These are phyloP conservation scores for Ramalina intermedia DNA, from an alignment of 495 filamentous ascomycete genomes.

Conservation along the genomic window DNA sequence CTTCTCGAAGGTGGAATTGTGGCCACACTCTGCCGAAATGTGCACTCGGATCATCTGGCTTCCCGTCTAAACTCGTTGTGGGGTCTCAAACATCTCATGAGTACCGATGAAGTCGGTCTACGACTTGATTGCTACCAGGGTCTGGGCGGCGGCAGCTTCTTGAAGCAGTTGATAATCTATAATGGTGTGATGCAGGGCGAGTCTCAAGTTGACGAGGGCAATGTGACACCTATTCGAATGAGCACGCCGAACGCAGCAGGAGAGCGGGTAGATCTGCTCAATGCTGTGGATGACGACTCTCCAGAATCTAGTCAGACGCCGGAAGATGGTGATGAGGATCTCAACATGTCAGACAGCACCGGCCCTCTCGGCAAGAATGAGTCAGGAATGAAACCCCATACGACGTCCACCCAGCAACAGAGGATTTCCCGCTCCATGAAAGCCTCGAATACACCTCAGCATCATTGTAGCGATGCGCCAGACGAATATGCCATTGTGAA, in stretches of 20 bases:
- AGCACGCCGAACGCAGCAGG: slow-evolving; percentile 50
- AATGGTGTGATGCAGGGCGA: slow-evolving; percentile 24
- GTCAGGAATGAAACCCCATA: slow-evolving; percentile 1
- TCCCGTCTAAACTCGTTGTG: slow-evolving; percentile 73
- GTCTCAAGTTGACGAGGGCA: slow-evolving; percentile 15
- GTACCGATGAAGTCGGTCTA: slow-evolving; percentile 46
- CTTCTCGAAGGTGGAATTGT: slow-evolving; percentile 66
- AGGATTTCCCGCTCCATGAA: not conserved
- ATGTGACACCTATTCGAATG: slow-evolving; percentile 33
- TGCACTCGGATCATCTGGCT: slow-evolving; percentile 56
- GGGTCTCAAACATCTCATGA: slow-evolving; percentile 81
- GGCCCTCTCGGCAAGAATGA: slow-evolving; percentile 21
- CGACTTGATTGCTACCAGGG: slow-evolving; percentile 66
- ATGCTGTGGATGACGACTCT: slow-evolving; percentile 34
- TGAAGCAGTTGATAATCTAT: slow-evolving; percentile 57
- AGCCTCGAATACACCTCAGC: slow-evolving; percentile 12
- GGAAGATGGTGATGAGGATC: slow-evolving; percentile 49
- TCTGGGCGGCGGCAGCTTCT: slow-evolving; percentile 55
- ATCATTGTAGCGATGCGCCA: slow-evolving; percentile 35
- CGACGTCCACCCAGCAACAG: not conserved
- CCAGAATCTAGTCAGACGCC: slow-evolving; percentile 16
- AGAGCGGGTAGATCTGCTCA: slow-evolving; percentile 51
- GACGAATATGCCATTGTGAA: slow-evolving; percentile 81
- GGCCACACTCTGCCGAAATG: slow-evolving; percentile 67
- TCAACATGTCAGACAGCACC: slow-evolving; percentile 44